phyloP scores from a whole-genome alignment of 345 rosid species.

The Populus deltoides region DNA sequence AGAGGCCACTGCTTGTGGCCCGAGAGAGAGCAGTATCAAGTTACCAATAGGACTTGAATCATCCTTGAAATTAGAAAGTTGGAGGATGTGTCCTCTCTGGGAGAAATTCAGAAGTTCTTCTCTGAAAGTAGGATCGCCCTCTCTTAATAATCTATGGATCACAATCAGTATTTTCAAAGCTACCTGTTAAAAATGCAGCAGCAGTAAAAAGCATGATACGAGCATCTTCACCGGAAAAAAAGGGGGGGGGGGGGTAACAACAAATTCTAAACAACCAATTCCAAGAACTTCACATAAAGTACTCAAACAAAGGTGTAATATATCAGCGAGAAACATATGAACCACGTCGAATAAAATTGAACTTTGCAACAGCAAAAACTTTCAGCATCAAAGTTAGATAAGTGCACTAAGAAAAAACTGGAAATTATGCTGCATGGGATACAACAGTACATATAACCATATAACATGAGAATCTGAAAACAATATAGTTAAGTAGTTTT shows the following conservation, averaged over 20 bases:
- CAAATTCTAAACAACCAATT: background rate
- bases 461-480: too few species aligned
- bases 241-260: too few species aligned
- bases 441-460: too few species aligned
- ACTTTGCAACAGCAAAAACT: background rate
- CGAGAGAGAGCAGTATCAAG: background rate
- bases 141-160: slow-evolving; percentile 81
- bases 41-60: slow-evolving; percentile 94
- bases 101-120: slow-evolving; percentile 82
- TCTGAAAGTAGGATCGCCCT: slow-evolving; percentile 92
- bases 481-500: too few species aligned
- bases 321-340: too few species aligned
- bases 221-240: background rate
- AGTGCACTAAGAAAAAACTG: too few species aligned
- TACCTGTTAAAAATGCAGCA: slow-evolving; percentile 46
- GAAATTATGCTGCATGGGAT: too few species aligned
- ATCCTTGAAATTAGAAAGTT: slow-evolving; percentile 93
- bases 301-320: background rate
- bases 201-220: background rate
- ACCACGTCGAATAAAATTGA: too few species aligned
- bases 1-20: slow-evolving; percentile 1
- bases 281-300: background rate
- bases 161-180: slow-evolving; percentile 90
- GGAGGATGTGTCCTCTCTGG: slow-evolving; percentile 79
- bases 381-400: background rate